A percentile compares a stretch with the other conserved stretches of the same genome.
These are phyloP conservation scores for Cladorrhinum samala DNA, from an alignment of 495 filamentous ascomycete genomes.

Conservation along the genomic window DNA sequence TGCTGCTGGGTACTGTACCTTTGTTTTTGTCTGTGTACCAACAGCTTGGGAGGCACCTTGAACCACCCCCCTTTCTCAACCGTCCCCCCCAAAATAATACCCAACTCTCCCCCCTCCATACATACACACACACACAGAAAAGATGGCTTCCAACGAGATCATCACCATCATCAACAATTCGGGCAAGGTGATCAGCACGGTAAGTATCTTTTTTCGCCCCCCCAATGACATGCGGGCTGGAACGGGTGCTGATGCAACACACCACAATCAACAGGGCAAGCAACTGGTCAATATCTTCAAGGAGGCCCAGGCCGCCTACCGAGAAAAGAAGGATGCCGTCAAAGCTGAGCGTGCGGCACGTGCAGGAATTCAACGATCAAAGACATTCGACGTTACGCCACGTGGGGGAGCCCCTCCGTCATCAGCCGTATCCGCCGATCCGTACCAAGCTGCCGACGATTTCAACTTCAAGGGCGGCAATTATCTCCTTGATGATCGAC, in stretches of 20 bases:
- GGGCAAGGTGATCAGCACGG: slow-evolving; percentile 85
- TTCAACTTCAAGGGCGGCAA: not conserved
- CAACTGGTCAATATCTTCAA: slow-evolving; percentile 81
- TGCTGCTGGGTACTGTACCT: too few relatives aligned
- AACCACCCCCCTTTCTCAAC: too few relatives aligned
- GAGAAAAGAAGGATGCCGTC: slow-evolving; percentile 72
- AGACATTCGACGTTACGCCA: slow-evolving; percentile 36
- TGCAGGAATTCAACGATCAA: slow-evolving; percentile 31
- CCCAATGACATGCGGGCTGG: not conserved
- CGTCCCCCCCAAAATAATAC: too few relatives aligned
- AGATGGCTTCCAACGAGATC: slow-evolving; percentile 55
- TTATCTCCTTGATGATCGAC: slow-evolving; percentile 4
- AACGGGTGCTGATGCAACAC: too few relatives aligned
- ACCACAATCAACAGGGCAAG: slow-evolving; percentile 85
- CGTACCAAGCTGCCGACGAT: not conserved
- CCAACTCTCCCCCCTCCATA: too few relatives aligned
- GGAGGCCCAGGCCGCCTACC: slow-evolving; percentile 79
- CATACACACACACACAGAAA: too few relatives aligned
- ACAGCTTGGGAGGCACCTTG: too few relatives aligned
- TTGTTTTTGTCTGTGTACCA: too few relatives aligned
- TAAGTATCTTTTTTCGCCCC: slow-evolving; percentile 40
- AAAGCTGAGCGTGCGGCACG: slow-evolving; percentile 55
- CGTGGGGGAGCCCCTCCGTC: slow-evolving; percentile 21
- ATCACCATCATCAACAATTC: slow-evolving; percentile 90
- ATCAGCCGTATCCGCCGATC: slow-evolving; percentile 4